Percentiles rank a stretch among this genome's conserved stretches.
Evolutionary conservation across 768 basidiomycete species (phyloP).

Genomic region (Tricholoma saponaceum): DNA sequence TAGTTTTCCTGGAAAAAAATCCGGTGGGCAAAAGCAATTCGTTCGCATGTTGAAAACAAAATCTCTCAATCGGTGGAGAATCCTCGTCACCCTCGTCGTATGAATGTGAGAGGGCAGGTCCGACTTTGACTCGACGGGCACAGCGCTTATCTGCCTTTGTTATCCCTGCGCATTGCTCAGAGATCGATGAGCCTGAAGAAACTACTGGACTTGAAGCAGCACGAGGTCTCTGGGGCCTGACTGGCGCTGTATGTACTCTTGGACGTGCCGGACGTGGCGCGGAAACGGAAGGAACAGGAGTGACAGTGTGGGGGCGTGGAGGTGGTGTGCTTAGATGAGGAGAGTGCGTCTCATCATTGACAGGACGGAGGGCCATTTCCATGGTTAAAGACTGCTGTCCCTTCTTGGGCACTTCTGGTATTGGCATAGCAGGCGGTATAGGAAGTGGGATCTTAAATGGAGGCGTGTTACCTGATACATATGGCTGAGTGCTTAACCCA

Average conservation of each 20-base stretch:
- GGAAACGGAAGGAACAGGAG: conserved; percentile 11
- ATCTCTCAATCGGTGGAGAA: conserved; percentile 33
- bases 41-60: conserved; percentile 64
- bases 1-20: conserved; percentile 50
- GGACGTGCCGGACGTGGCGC: conserved; percentile 19
- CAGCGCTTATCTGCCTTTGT: conserved; percentile 68
- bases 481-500: background rate
- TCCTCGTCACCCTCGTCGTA: conserved; percentile 28
- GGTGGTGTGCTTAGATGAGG: conserved; percentile 8
- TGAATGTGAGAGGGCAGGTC: conserved; percentile 18
- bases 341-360: conserved; percentile 4
- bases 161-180: conserved; percentile 54
- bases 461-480: background rate
- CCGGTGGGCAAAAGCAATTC: conserved; percentile 49
- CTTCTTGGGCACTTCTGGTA: conserved; percentile 25
- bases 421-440: conserved; percentile 28
- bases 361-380: conserved; percentile 32
- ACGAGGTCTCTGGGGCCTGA: conserved; percentile 13
- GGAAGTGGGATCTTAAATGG: conserved; percentile 4
- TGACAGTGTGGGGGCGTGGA: conserved; percentile 31
- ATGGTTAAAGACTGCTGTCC: conserved; percentile 31
- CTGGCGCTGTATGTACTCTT: conserved; percentile 6
- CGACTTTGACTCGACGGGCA: conserved; percentile 50
- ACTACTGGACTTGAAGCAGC: conserved; percentile 19
- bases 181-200: conserved; percentile 10